Evolutionary conservation across 768 basidiomycete species (phyloP).

Genomic region (Agrocybe chaxingu): DNA sequence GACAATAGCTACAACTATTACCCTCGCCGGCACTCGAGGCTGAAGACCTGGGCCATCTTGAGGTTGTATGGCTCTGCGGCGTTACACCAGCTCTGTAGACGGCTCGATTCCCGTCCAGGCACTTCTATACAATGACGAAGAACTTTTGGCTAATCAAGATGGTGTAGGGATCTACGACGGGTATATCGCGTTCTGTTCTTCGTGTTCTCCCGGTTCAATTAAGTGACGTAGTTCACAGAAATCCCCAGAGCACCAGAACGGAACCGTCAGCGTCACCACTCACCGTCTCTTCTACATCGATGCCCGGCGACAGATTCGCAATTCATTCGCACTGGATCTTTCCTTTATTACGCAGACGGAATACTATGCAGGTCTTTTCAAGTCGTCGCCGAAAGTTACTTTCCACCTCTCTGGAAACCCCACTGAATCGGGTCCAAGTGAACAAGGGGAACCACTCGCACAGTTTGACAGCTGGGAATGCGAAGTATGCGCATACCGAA

Average conservation of each 20-base stretch:
- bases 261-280: conserved; percentile 69
- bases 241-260: conserved; percentile 72
- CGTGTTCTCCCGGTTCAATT: conserved; percentile 20
- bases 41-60: too few relatives aligned
- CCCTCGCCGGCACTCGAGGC: neutral
- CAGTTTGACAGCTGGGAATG: conserved; percentile 73
- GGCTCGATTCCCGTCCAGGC: conserved; percentile 78
- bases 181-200: conserved; percentile 41
- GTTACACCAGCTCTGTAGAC: conserved; percentile 57
- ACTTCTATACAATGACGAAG: conserved; percentile 79
- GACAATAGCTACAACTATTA: too few relatives aligned
- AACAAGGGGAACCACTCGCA: conserved; percentile 20
- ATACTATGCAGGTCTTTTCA: conserved; percentile 87
- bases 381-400: conserved; percentile 86
- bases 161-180: conserved; percentile 90
- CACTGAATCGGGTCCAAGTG: conserved; percentile 19
- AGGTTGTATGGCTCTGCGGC: conserved; percentile 47
- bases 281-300: conserved; percentile 87
- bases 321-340: conserved; percentile 71
- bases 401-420: conserved; percentile 48
- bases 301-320: conserved; percentile 36
- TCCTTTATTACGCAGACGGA: conserved; percentile 71
- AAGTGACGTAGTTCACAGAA: conserved; percentile 67
- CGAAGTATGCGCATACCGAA: conserved; percentile 82
- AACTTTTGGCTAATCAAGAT: conserved; percentile 68